A percentile compares a stretch with the other conserved stretches of the same genome.
Conservation (phyloP, 768 basidiomycete species). For the Piloderma croceum region DNA sequence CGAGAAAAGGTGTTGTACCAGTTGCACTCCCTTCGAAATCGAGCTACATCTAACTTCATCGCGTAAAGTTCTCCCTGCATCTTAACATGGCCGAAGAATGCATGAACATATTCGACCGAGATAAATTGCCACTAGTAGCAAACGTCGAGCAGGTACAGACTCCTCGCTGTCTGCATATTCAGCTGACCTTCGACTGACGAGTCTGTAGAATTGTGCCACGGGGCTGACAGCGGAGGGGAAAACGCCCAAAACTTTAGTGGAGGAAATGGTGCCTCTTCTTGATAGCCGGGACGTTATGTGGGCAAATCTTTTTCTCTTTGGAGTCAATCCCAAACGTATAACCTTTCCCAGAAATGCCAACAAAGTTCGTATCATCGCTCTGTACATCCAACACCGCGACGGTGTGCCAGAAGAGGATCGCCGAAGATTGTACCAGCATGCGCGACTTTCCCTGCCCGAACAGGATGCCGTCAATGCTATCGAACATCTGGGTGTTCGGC, state of each 20-base stretch:
- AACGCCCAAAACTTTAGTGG: constrained; percentile 88
- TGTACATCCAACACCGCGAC: constrained; percentile 92
- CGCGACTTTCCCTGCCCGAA: constrained; percentile 77
- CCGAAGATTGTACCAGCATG: constrained; percentile 91
- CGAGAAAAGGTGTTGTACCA: constrained; percentile 70
- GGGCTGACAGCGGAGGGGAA: constrained; percentile 89
- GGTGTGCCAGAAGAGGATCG: constrained; percentile 99
- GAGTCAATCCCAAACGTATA: constrained; percentile 3
- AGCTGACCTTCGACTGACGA: neutral
- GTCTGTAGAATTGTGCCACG: constrained; percentile 80
- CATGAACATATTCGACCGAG: constrained; percentile 88
- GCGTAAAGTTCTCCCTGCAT: constrained; percentile 83
- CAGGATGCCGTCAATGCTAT: constrained; percentile 93
- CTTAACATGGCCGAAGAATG: constrained; percentile 97
- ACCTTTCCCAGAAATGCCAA: constrained; percentile 58
- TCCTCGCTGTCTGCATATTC: neutral
- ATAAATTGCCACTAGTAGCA: constrained; percentile 76
- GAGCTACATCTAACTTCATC: neutral
- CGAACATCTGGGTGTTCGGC: constrained; percentile 72
- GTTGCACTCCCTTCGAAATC: neutral
- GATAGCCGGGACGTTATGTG: constrained; percentile 84
- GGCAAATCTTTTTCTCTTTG: constrained; percentile 18
- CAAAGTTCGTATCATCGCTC: constrained; percentile 93
- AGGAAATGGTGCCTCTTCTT: constrained; percentile 97
- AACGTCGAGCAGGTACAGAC: constrained; percentile 79